Evolutionary conservation across 108 stramenopile species (phyloP), one percentile per base, ranked within the genome.

Genomic region (Hondaea fermentalgiana): DNA sequence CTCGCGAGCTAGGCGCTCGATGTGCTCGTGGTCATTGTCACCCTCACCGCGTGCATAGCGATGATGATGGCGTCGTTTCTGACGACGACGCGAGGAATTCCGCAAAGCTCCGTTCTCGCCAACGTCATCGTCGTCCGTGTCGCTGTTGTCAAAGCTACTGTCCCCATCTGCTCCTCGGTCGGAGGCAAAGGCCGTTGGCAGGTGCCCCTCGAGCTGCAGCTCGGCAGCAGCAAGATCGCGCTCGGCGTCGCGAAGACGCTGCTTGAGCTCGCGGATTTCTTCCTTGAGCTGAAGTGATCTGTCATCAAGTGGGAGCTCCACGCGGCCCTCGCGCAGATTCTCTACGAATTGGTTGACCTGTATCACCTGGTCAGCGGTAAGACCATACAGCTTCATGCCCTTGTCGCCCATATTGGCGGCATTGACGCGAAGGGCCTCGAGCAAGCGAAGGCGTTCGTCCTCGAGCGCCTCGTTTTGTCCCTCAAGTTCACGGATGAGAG

Each of bases 391-490:
- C 23, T 93, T 89, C 51, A 91, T 89, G n/a, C 93, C 92, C 55
- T 94, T 94, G 45, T 93, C 93, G 55, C 93, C 93, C 45, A 95
- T 91, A 43, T 92, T 91, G 49, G 90, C 72, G 2, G 95, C 96
- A 35, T 91, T 87, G 88, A 95, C 93, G 64, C 95, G 71, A 4
- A 96, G 88, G 29, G 93, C 91, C 60, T 90, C 59, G 92, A 95
- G 71, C 44, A 96, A 90, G 44, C 93, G 90, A 19, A 88, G 89
- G 10, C 95, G 76, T 55, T 95, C 95, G 49, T 71, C 94, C 72
- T 96, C 95, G 49, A 95, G 92, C n/a, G 59, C 60, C 53, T 95
- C 94, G 51, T 95, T 72, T 87, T 96, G 96, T 1, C 87, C 87
- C 59, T 88, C 90, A 12, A 96, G 91, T 90, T 96, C 95, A 17